phyloP scores from a whole-genome alignment of 2,329 filamentous ascomycete species.

The Ophiocordyceps camponoti-rufipedis region DNA sequence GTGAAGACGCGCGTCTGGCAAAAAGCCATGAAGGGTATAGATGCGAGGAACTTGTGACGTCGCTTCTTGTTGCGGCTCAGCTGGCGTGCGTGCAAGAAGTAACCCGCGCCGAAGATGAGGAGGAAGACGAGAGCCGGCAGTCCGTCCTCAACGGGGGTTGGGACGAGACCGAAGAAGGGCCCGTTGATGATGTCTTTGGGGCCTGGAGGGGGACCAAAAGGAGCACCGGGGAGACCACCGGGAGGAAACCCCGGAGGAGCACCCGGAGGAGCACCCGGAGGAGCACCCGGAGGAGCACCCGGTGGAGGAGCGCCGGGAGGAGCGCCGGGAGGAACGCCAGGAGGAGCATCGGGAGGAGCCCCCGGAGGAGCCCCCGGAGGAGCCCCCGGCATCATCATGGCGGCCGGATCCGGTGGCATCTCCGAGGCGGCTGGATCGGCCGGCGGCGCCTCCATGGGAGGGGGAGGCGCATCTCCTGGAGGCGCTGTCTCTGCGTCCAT shows the following conservation, averaged over 20 bases:
- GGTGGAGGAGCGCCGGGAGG: no score
- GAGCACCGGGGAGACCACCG: no score
- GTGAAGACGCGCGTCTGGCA: constrained; percentile 16
- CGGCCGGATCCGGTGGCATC: no score
- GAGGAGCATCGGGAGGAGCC: neutral
- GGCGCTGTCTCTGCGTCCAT: no score
- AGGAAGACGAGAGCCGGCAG: constrained; percentile 9
- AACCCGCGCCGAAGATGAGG: constrained; percentile 7
- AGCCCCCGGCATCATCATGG: no score
- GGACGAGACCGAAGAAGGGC: constrained; percentile 2
- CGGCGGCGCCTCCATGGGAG: neutral
- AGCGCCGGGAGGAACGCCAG: no score
- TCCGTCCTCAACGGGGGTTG: constrained; percentile 5
- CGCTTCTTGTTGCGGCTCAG: constrained; percentile 12
- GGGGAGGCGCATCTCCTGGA: neutral
- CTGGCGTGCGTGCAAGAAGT: constrained; percentile 8
- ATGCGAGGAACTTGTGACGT: constrained; percentile 19
- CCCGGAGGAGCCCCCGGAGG: neutral
- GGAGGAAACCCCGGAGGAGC: neutral
- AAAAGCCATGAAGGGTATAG: constrained; percentile 17
- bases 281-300: neutral
- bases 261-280: neutral
- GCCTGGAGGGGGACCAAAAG: no score
- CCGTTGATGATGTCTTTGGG: neutral
- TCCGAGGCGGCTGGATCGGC: no score